These are phyloP conservation scores for Penicillium frequentans DNA, from an alignment of 2,329 filamentous ascomycete species.

Conservation along the genomic window DNA sequence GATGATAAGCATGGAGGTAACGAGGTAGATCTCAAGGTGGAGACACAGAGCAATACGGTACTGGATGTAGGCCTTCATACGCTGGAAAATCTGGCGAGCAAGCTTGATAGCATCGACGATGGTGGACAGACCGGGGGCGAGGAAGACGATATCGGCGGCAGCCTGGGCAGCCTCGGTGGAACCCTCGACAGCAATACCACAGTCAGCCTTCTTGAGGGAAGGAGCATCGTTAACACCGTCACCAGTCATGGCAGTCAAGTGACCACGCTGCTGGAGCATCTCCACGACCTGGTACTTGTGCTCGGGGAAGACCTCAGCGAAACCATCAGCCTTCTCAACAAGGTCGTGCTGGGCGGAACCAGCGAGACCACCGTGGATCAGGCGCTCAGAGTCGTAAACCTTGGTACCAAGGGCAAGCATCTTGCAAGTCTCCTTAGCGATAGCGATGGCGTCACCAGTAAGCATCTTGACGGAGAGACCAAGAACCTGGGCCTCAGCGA, in stretches of 20 bases:
- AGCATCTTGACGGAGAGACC: conserved; percentile 80
- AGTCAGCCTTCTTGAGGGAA: conserved; percentile 72
- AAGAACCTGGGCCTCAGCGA: conserved; percentile 72
- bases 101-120: conserved; percentile 74
- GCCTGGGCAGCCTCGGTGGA: conserved; percentile 71
- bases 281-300: conserved; percentile 77
- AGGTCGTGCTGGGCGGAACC: conserved; percentile 74
- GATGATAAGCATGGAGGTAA: conserved; percentile 76
- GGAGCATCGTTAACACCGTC: conserved; percentile 75
- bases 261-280: conserved; percentile 72
- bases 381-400: conserved; percentile 77
- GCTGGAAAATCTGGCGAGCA: conserved; percentile 73
- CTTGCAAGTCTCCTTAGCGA: conserved; percentile 80
- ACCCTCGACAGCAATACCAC: conserved; percentile 72
- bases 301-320: conserved; percentile 73
- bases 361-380: conserved; percentile 73
- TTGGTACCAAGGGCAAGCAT: conserved; percentile 77
- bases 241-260: conserved; percentile 74
- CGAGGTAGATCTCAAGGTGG: conserved; percentile 74
- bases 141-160: conserved; percentile 72
- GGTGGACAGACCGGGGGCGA: conserved; percentile 69
- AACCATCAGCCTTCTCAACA: conserved; percentile 72
- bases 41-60: conserved; percentile 75
- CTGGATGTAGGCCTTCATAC: conserved; percentile 76
- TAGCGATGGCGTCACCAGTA: conserved; percentile 77